These are phyloP conservation scores for Vanderwaltozyma tropicalis DNA, from an alignment of 805 yeast species.

Conservation along the genomic window DNA sequence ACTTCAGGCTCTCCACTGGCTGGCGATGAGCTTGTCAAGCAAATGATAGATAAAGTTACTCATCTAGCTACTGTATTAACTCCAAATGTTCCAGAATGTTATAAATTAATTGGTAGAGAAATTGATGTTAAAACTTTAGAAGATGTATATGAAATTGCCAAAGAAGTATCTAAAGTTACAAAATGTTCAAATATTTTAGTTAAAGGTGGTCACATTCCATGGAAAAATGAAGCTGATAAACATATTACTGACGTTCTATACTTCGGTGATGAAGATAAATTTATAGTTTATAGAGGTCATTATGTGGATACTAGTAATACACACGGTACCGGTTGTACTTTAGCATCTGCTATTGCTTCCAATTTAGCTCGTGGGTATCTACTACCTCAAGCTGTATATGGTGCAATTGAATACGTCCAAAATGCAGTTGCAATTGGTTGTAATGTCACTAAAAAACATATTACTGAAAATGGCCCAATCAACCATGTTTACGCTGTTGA, in stretches of 20 bases:
- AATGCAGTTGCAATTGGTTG: slow-evolving; percentile 45
- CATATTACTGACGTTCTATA: slow-evolving; percentile 47
- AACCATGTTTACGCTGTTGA: slow-evolving; percentile 46
- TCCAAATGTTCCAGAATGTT: slow-evolving; percentile 68
- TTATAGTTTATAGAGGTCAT: slow-evolving; percentile 38
- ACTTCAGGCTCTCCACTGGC: slow-evolving; percentile 63
- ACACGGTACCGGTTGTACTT: slow-evolving; percentile 89
- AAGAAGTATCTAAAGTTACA: slow-evolving; percentile 28
- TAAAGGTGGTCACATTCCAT: slow-evolving; percentile 73
- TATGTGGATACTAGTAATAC: slow-evolving; percentile 42
- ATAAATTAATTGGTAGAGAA: slow-evolving; percentile 25
- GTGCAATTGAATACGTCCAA: slow-evolving; percentile 57
- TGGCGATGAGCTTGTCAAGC: slow-evolving; percentile 30
- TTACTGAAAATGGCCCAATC: slow-evolving; percentile 61
- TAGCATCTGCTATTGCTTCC: slow-evolving; percentile 72
- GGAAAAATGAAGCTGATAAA: slow-evolving; percentile 23
- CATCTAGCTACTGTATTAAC: slow-evolving; percentile 53
- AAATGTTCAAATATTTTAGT: slow-evolving; percentile 48
- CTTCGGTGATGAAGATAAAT: slow-evolving; percentile 29
- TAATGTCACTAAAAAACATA: slow-evolving; percentile 21
- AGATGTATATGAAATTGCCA: slow-evolving; percentile 33
- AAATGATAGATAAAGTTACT: slow-evolving; percentile 38
- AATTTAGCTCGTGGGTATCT: slow-evolving; percentile 49
- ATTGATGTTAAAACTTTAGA: slow-evolving; percentile 28
- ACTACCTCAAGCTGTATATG: slow-evolving; percentile 40